Evolutionary conservation across 257 asterid species (phyloP).

Genomic region (Salvia rosmarinus): DNA sequence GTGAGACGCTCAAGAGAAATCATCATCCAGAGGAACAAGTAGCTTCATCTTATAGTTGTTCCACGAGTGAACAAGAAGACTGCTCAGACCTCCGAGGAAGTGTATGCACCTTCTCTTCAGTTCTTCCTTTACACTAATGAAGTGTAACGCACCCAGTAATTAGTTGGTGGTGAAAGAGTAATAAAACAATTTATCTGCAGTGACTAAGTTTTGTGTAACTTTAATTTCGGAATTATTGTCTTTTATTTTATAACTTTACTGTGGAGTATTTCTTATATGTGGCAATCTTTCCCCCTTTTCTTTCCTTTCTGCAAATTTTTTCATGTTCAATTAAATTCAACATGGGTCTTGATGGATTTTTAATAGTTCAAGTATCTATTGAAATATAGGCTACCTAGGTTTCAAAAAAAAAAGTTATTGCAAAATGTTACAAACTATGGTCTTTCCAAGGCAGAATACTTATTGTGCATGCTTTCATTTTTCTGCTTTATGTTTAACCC

Average conservation of each 20-base stretch:
- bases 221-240: neutral
- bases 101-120: slow-evolving; percentile 46
- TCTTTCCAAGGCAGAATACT: slow-evolving; percentile 18
- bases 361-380: slow-evolving; percentile 8
- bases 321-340: slow-evolving; percentile 13
- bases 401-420: slow-evolving; percentile 10
- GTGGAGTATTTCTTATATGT: neutral
- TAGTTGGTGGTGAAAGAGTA: slow-evolving; percentile 22
- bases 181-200: neutral
- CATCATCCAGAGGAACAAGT: slow-evolving; percentile 57
- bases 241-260: slow-evolving; percentile 3
- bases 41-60: slow-evolving; percentile 51
- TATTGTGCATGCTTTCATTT: neutral
- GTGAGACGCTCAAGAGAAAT: slow-evolving; percentile 61
- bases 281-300: neutral
- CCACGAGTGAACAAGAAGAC: slow-evolving; percentile 61
- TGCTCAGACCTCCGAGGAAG: slow-evolving; percentile 61
- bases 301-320: neutral
- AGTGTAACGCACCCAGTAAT: slow-evolving; percentile 9
- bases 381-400: slow-evolving; percentile 12
- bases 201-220: slow-evolving; percentile 15
- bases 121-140: slow-evolving; percentile 22
- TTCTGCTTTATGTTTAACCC: slow-evolving; percentile 13
- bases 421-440: slow-evolving; percentile 16
- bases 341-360: slow-evolving; percentile 2